Percentiles rank a stretch among this genome's conserved stretches.
These are phyloP conservation scores for Tardiomyces blankii DNA, from an alignment of 1,139 yeast genomes.

Conservation along the genomic window DNA sequence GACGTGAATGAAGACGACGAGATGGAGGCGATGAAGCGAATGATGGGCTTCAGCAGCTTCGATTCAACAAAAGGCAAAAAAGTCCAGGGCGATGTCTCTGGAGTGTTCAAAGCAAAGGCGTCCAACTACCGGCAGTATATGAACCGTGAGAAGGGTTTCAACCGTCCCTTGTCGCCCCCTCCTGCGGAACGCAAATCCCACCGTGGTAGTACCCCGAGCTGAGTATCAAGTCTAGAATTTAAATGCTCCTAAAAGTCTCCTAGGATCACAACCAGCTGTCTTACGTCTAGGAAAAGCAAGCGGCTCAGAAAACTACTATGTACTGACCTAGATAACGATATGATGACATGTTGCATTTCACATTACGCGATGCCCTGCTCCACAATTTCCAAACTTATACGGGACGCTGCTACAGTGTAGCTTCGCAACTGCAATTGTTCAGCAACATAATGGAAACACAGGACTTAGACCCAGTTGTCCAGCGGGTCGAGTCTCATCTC, in stretches of 20 bases:
- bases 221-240: no score
- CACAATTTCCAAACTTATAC: no score
- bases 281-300: no score
- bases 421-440: no score
- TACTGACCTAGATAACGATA: no score
- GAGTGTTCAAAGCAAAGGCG: constrained; percentile 30
- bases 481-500: constrained; percentile 2
- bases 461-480: constrained; percentile 1
- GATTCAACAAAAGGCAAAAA: constrained; percentile 52
- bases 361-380: no score
- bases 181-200: background rate
- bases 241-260: no score
- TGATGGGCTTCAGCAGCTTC: constrained; percentile 62
- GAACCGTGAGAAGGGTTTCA: constrained; percentile 53
- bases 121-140: constrained; percentile 55
- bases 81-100: constrained; percentile 36
- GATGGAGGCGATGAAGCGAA: constrained; percentile 23
- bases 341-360: no score
- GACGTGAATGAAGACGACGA: constrained; percentile 13
- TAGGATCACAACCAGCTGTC: no score
- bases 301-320: no score
- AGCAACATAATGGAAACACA: background rate
- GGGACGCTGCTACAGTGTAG: no score
- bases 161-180: constrained; percentile 45
- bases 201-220: no score